Evolutionary conservation across 2,329 filamentous ascomycete genomes (phyloP), one percentile per base, ranked within the genome.

Genomic region (Neospermospora avenae): DNA sequence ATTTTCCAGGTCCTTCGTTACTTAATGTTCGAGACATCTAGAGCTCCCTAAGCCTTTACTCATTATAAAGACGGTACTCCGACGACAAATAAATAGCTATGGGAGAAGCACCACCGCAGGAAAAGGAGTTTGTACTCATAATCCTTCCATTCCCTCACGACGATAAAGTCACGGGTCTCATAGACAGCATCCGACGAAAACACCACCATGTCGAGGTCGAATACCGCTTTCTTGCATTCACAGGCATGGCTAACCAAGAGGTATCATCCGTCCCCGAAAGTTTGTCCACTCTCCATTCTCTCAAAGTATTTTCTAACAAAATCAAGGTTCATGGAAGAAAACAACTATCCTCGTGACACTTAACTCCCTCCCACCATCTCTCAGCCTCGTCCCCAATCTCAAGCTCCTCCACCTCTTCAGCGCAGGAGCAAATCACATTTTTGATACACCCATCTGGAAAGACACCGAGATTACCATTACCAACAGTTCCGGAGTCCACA

Each of bases 151-250:
- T 74, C 57, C 72, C 76, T 6, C 74, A 77, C 56, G 75, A 77
- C n/a, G 39, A 24, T 6, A 48, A 57, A 16, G 44, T 59, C n/a
- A 71, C 70, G 24, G 65, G 70, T 1, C 65, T 77, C 25, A 63
- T 78, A 31, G 70, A 70, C 49, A 67, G 68, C 53, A 74, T 79
- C 56, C 75, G 68, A 39, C 70, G 71, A 52, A 77, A 73, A 55
- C 80, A 75, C 71, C 80, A 75, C 6, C 67, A 76, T 67, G 72
- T 81, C 62, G 72, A 78, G n/a, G 70, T 82, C 53, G 74, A 72
- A 10, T 81, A 75, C 63, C 64, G 73, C 51, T 62, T 73, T 44
- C 63, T 75, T 28, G 61, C 60, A 2, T 72, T 65, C 51, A 64
- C 63, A 46, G 63, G 65, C 11, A 56, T 60, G 54, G 34, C 55